Evolutionary conservation across 306 rosid species (phyloP), one percentile per base, ranked within the genome.

Genomic region (Alnus glutinosa): DNA sequence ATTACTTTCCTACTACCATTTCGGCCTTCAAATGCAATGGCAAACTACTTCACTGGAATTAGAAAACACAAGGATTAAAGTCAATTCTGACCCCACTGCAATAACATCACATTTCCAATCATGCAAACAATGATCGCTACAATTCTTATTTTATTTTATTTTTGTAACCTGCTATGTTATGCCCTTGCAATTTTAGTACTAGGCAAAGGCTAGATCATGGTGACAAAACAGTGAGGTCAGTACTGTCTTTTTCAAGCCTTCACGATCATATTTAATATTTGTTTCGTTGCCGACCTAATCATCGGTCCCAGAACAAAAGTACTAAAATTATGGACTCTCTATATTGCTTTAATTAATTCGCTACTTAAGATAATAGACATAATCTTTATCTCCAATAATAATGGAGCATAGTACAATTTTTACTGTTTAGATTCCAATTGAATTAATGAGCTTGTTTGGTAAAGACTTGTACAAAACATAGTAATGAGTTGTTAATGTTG

Each of bases 61-160:
- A 3, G 63, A 30, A 2, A 72, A 51, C 34, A 52, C 1, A 73
- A 52, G 9, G 63, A 54, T 16, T 39, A 54, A 48, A 9, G 12
- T 51, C 4, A 55, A 73, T 3, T 73, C 32, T 55, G 42, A 39
- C 6, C 50, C 44, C 64, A 36, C 47, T 2, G 50, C 64, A 52
- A 54, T 52, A 15, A 73, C 44, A 73, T 9, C 77, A 18, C n/a
- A 36, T 54, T 73, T 54, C 34, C 77, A 16, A 51, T 34, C 64
- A 73, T 73, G 46, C 18, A 73, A 18, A 18, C 18, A 73, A 39
- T n/a, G 77, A 73, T 13, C 66, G 46, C 46, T 39, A 39, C 10
- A 23, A 23, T 23, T 23, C 28, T 23, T 23, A 23, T 23, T 23
- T 23, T 23, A 23, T 23, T 23, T 23, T 23, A 23, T 23, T 23